These are phyloP conservation scores for Naganishia antarctica DNA, from an alignment of 768 basidiomycete species.

Conservation along the genomic window DNA sequence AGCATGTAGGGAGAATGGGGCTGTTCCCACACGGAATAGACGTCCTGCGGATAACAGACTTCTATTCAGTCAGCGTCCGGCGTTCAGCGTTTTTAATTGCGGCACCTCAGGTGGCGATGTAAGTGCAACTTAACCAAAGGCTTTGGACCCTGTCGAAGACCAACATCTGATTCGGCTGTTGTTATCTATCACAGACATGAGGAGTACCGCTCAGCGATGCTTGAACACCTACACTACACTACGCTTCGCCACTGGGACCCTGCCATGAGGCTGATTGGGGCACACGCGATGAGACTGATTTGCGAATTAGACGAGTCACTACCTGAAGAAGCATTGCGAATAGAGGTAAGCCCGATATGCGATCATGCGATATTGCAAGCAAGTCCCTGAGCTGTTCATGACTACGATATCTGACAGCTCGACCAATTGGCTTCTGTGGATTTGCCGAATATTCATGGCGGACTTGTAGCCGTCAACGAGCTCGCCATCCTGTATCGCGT, in stretches of 20 bases:
- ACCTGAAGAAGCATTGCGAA: not conserved
- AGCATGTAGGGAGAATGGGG: slow-evolving; percentile 84
- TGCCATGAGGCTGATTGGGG: slow-evolving; percentile 68
- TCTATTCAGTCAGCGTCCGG: slow-evolving; percentile 83
- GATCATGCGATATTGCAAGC: not conserved
- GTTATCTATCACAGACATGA: no score
- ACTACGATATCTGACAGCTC: slow-evolving; percentile 29
- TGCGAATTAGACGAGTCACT: slow-evolving; percentile 52
- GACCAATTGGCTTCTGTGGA: slow-evolving; percentile 61
- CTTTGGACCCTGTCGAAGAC: no score
- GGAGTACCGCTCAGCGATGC: slow-evolving; percentile 66
- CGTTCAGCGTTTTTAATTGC: slow-evolving; percentile 78
- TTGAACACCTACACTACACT: slow-evolving; percentile 68
- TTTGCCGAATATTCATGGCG: slow-evolving; percentile 70
- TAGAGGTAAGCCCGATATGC: slow-evolving; percentile 6
- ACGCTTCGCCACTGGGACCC: slow-evolving; percentile 86
- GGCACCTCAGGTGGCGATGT: slow-evolving; percentile 83
- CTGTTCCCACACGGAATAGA: slow-evolving; percentile 92
- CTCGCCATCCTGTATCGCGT: slow-evolving; percentile 55
- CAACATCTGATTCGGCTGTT: no score
- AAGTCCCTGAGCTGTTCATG: not conserved
- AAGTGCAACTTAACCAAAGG: no score
- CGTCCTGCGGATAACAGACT: slow-evolving; percentile 84
- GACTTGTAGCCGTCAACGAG: slow-evolving; percentile 67
- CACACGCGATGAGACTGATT: slow-evolving; percentile 67